Evolutionary conservation across 352 stramenopile genomes (phyloP), one percentile per base, ranked within the genome.

Genomic region (Nothophytophthora sp.): DNA sequence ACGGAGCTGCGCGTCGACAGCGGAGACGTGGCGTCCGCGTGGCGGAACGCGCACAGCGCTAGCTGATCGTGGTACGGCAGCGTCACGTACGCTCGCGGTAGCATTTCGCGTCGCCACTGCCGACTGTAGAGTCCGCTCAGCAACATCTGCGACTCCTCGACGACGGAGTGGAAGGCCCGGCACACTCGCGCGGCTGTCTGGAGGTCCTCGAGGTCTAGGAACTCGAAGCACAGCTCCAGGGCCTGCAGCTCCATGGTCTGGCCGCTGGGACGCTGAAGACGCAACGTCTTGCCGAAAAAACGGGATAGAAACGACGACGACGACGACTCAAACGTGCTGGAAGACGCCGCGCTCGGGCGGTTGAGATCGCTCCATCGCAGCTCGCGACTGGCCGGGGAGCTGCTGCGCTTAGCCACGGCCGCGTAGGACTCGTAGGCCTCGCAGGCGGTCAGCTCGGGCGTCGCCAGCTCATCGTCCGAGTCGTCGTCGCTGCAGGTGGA

Each of bases 351-450:
- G 33, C 16, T 67, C 45, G 12, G 18, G 44, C 63, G 73, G 35
- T 85, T 72, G 18, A 92, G 62, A 59, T 92, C 76, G 56, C 77
- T 82, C 81, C 81, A 92, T 40, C 76, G 78, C 18, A 91, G 66
- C 19, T 68, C 63, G 6, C 29, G n/a, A 10, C 29, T 20, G 25
- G 67, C 52, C 1, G 72, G 57, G 8, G 67, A 60, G 22, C 51
- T 58, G 37, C 53, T 65, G 54, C 79, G 79, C 36, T 77, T 75
- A n/a, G 77, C 55, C 20, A 90, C 79, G 24, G 81, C 79, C 5
- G 77, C 81, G 62, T 90, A 92, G 16, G 76, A 88, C 58, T 87
- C 79, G 69, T 90, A 92, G 15, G 68, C 70, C 39, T 89, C 49
- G 41, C 58, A 67, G n/a, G 36, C n/a, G n/a, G n/a, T n/a, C n/a